Evolutionary conservation across 2,329 filamentous ascomycete genomes (phyloP), one percentile per base, ranked within the genome.

Genomic region (Juglanconis oblonga): DNA sequence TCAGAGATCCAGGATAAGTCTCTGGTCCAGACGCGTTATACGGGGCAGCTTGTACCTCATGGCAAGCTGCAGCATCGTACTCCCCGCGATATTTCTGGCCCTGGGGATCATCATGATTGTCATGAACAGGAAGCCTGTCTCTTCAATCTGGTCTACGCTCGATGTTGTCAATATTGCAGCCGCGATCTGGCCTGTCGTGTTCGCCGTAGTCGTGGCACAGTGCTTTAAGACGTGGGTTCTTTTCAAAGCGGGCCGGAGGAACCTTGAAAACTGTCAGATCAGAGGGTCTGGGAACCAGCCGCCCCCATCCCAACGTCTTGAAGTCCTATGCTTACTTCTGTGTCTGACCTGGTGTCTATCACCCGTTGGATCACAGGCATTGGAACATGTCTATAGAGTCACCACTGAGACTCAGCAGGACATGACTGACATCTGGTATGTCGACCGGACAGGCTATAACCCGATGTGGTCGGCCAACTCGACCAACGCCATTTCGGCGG

Each of bases 111-210:
- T 50, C 3, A 53, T 50, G 3, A 35, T 42, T 17, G 6, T 38
- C 32, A 57, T 58, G 54, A 55, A 61, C 17, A 45, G 58, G n/a
- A 32, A 57, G 6, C 14, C 55, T 1, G 55, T 52, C 11, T 49
- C 48, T 5, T 61, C 58, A 1, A 24, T 4, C 24, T 61, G 58
- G 52, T 57, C 58, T 38, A 36, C 38, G 8, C 31, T 60, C 29
- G 36, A 62, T n/a, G 48, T 65, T 8, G 57, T 67, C 62, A 62
- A 64, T 17, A 44, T 66, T 13, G 52, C 65, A 38, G 52, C 63
- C 35, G 54, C 55, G 1, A 57, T 60, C 3, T 67, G 64, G 65
- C 65, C 65, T 11, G 64, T 67, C 35, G 64, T 65, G 5, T 67
- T 66, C 31, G 65, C 65, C 8, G 64, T 62, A 32, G 63, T 66